Evolutionary conservation across 108 stramenopile genomes (phyloP), one percentile per base, ranked within the genome.

Genomic region (Cyclotella distinguenda): DNA sequence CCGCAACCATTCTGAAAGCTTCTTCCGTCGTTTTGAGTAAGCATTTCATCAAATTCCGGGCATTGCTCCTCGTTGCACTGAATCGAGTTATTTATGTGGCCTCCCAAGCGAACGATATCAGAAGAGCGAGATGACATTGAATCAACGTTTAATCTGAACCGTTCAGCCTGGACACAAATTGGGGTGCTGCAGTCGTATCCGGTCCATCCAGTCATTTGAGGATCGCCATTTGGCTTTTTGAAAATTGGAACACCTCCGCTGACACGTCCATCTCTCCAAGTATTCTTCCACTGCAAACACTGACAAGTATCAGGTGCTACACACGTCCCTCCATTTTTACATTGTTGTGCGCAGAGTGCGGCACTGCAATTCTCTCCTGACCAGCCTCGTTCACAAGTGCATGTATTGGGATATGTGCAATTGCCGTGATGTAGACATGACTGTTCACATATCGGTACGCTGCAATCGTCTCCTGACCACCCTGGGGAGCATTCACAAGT

Each of bases 201-300:
- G 42, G 94, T 95, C 88, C 90, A 95, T 3, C 94, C 94, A 6
- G 91, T 93, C 64, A 75, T 25, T 61, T 93, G 91, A 0, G 91
- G 86, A 57, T 85, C 76, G 8, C 88, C 94, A 48, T 86, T 72
- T 0, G 81, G 81, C 38, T 86, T 82, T 25, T 82, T 66, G 64
- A 87, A 95, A 12, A 88, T 31, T 35, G 91, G 91, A 44, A 85
- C 64, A 26, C 89, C 65, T 32, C 91, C 61, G 15, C 79, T 86
- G 19, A 74, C 70, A 33, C 82, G 71, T 10, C 77, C 83, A 70
- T 94, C 93, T 40, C 67, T 19, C 80, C 83, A 93, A 16, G 52
- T 50, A 52, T 43, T 86, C 16, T 81, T 68, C 80, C 83, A 91
- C 50, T 83, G 56, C 15, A 46, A 31, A 60, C 94, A 95, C 18